phyloP scores from a whole-genome alignment of 768 basidiomycete species.

The Russula ochroleuca region DNA sequence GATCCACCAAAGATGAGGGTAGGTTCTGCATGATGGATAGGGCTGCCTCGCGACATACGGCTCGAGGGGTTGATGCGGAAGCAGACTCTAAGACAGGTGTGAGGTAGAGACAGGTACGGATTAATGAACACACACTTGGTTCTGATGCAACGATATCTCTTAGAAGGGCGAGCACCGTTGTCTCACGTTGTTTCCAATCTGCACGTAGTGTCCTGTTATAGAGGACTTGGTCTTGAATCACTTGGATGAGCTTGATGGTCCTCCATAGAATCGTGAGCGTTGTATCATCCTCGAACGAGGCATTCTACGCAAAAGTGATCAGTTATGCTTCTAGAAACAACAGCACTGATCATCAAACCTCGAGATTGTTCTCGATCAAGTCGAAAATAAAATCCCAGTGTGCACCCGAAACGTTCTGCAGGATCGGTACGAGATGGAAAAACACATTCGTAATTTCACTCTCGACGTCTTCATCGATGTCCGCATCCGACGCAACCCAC shows the following conservation, averaged over 20 bases:
- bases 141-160: constrained; percentile 53
- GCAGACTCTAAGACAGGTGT: constrained; percentile 22
- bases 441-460: constrained; percentile 72
- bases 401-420: constrained; percentile 78
- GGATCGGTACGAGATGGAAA: constrained; percentile 71
- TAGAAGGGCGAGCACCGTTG: constrained; percentile 51
- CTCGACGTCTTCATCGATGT: constrained; percentile 74
- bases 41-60: constrained; percentile 61
- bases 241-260: constrained; percentile 61
- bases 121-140: constrained; percentile 41
- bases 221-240: constrained; percentile 61
- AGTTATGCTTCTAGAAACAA: neutral
- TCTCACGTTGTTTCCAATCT: constrained; percentile 59
- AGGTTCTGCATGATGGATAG: constrained; percentile 65
- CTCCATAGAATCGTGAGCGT: constrained; percentile 63
- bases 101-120: neutral
- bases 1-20: constrained; percentile 56
- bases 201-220: constrained; percentile 72
- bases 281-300: constrained; percentile 52
- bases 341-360: constrained; percentile 47
- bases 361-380: constrained; percentile 79
- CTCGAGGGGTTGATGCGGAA: constrained; percentile 51
- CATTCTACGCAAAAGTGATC: constrained; percentile 41
- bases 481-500: constrained; percentile 68
- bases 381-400: constrained; percentile 97